Evolutionary conservation across 2,329 filamentous ascomycete genomes (phyloP), one percentile per base, ranked within the genome.

Genomic region (Arthrobotrys megalospora): DNA sequence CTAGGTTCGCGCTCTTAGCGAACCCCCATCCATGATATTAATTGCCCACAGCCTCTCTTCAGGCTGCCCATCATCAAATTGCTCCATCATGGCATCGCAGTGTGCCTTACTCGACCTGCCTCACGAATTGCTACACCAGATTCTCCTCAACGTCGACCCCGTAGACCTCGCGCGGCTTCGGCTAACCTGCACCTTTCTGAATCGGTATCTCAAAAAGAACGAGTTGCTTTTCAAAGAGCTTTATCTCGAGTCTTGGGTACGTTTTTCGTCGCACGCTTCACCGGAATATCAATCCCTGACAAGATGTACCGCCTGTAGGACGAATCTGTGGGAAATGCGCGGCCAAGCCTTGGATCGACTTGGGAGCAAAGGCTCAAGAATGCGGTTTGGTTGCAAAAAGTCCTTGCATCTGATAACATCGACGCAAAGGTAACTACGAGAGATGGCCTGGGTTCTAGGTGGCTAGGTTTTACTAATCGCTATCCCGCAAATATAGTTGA

Each of bases 101-200:
- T 14, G 38, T 28, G 19, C 45, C 16, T 32, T 71, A 12, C 60
- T 77, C n/a, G 43, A 53, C 36, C 86, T 91, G 21, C 90, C 90
- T 7, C 86, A 88, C 6, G 91, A 93, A 85, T 86, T 92, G 48
- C 82, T 92, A 28, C 88, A 91, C 81, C 85, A 87, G 81, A 88
- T 92, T 80, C 85, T 93, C 79, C 84, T 83, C 72, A 86, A 87
- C 80, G 85, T 91, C 43, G 84, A 88, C 32, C 88, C 89, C 0
- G 83, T 84, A 47, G 90, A 92, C 79, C 84, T 93, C 7, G 85
- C 86, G 0, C 82, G 84, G 6, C 82, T 92, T 52, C 86, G 87
- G 43, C 83, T 83, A 75, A 87, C 87, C 55, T 91, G 88, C 82
- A 86, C 84, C 16, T 82, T 81, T 10, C 84, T 94, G 55, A 84